Evolutionary conservation across 345 rosid genomes (phyloP).

Genomic region (Hibiscus tridactylites): DNA sequence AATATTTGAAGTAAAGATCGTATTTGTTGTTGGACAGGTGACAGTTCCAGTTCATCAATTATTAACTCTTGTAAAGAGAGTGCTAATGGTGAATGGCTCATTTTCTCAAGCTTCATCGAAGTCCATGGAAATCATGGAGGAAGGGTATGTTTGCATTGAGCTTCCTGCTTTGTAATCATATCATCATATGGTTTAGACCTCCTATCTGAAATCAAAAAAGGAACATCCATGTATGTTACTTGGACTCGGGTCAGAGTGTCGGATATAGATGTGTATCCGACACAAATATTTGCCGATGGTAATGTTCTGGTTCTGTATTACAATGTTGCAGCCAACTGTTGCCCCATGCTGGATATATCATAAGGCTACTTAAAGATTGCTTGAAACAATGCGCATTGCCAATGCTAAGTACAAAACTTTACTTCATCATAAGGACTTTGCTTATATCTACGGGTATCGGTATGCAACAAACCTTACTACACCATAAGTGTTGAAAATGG

Average conservation of each 20-base stretch:
- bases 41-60: neutral
- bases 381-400: neutral
- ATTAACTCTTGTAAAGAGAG: neutral
- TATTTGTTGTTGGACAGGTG: neutral
- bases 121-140: neutral
- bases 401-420: neutral
- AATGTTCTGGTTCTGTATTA: neutral
- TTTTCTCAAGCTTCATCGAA: neutral
- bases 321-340: neutral
- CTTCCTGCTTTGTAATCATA: neutral
- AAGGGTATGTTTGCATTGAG: neutral
- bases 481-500: too few species aligned
- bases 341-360: neutral
- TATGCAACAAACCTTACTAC: too few species aligned
- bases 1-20: neutral
- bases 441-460: too few species aligned
- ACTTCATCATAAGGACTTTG: slow-evolving; percentile 4
- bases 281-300: neutral
- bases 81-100: slow-evolving; percentile 2
- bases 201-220: slow-evolving; percentile 5
- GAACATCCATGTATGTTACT: neutral
- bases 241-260: neutral
- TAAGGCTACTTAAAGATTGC: neutral
- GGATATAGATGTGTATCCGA: neutral
- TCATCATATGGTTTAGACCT: slow-evolving; percentile 9